Evolutionary conservation across 352 stramenopile genomes (phyloP), one percentile per base, ranked within the genome.

Genomic region (Phytophthora sojae): DNA sequence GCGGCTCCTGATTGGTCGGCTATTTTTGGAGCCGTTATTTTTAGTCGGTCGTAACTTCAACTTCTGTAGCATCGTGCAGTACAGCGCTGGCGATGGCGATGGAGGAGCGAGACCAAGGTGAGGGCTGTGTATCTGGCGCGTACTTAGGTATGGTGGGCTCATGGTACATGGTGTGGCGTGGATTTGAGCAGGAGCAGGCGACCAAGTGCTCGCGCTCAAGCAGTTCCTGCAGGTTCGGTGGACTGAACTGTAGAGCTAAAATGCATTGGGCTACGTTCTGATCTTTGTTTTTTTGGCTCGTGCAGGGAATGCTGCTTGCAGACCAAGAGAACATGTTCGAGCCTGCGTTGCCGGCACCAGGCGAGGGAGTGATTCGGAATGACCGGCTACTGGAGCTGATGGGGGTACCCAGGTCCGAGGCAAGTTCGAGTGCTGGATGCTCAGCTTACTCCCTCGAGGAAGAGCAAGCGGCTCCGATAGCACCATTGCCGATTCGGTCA

Each of bases 161-260:
- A 73, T 30, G n/a, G 17, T 30, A 6, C 15, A 19, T 12, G 35
- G 11, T 11, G 23, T 55, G 17, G 4, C 8, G 61, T 17, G 3
- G 44, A 12, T 29, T 23, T 55, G 6, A 29, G 39, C 23, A 93
- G 85, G 75, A 21, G 81, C 82, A n/a, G 64, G 79, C 2, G 79
- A 90, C 30, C 80, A 93, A 66, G 77, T 93, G 30, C 55, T 86
- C 49, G 76, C 81, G 14, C 71, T 93, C 26, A 89, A 89, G 70
- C 49, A 76, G 15, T 78, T 75, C 14, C 49, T 75, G 29, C 61
- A 75, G 67, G 45, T 86, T 26, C 47, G 23, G 14, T 12, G 1
- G 8, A 11, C 2, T 42, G 6, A n/a, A 72, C 1, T 6, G 15
- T 17, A 26, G 25, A 26, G 25, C 25, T 26, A 26, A 6, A 17